These are phyloP conservation scores for Linum trigynum DNA, from an alignment of 345 rosid species.

Conservation along the genomic window DNA sequence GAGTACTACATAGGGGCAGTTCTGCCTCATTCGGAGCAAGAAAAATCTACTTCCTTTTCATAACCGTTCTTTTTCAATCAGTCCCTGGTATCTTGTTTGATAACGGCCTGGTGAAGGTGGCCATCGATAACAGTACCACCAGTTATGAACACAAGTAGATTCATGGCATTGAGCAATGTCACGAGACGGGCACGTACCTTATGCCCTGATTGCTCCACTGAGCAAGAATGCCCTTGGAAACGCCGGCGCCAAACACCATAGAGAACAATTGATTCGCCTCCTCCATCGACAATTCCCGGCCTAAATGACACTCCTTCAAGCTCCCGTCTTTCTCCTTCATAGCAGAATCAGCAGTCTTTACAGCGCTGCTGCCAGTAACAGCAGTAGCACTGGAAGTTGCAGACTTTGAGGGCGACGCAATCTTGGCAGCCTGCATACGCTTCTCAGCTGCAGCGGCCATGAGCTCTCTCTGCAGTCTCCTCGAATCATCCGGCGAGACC, in stretches of 20 bases:
- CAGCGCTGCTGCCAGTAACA: conserved; percentile 5
- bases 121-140: not conserved
- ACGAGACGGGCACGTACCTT: conserved; percentile 35
- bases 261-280: conserved; percentile 60
- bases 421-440: conserved; percentile 43
- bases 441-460: conserved; percentile 99
- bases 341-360: conserved; percentile 13
- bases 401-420: conserved; percentile 20
- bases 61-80: not conserved
- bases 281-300: conserved; percentile 26
- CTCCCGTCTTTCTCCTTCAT: conserved; percentile 24
- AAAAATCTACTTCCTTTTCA: not conserved
- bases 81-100: too few species aligned
- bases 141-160: not conserved
- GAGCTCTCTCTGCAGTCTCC: conserved; percentile 69
- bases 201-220: conserved; percentile 99
- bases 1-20: too few species aligned
- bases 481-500: conserved; percentile 52
- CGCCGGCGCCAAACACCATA: conserved; percentile 64
- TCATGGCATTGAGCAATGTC: not conserved
- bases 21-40: not conserved
- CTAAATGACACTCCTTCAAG: conserved; percentile 20
- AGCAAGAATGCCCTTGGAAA: conserved; percentile 63
- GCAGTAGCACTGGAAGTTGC: not conserved
- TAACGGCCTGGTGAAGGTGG: too few species aligned